Conservation (phyloP, 495 filamentous ascomycete genomes). For the Arthonia radiata region DNA sequence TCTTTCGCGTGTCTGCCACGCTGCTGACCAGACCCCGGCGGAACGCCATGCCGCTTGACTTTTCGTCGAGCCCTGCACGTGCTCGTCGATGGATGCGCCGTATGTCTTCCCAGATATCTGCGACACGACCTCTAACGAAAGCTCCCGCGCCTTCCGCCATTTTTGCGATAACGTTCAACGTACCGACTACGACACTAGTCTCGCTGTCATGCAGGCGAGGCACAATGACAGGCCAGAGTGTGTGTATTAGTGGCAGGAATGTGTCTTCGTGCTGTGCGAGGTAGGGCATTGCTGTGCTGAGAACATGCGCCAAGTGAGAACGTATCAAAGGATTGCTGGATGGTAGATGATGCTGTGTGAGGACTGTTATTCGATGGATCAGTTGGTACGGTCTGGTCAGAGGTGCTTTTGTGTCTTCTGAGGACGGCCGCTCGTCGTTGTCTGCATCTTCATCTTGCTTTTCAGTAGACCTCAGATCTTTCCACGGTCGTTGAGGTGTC, state of each 20-base stretch:
- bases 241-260: slow-evolving; percentile 73
- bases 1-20: slow-evolving; percentile 11
- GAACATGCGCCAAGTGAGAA: slow-evolving; percentile 43
- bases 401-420: slow-evolving; percentile 19
- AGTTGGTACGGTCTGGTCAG: slow-evolving; percentile 14
- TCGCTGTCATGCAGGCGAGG: slow-evolving; percentile 49
- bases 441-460: slow-evolving; percentile 3
- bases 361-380: slow-evolving; percentile 15
- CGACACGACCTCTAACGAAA: slow-evolving; percentile 49
- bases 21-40: slow-evolving; percentile 16
- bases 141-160: slow-evolving; percentile 47
- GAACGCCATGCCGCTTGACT: slow-evolving; percentile 4
- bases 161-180: slow-evolving; percentile 35
- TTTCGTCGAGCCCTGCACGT: not conserved
- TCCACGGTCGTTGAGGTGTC: too few species aligned
- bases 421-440: slow-evolving; percentile 28
- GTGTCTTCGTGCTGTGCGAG: slow-evolving; percentile 50
- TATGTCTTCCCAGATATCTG: slow-evolving; percentile 35
- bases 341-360: slow-evolving; percentile 48
- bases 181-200: slow-evolving; percentile 43
- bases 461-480: too few species aligned
- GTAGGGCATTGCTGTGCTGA: slow-evolving; percentile 38
- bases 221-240: slow-evolving; percentile 61
- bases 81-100: slow-evolving; percentile 18
- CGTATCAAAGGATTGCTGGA: slow-evolving; percentile 58